Conservation (phyloP, 2,329 filamentous ascomycete species). For the Botrytis galanthina region DNA sequence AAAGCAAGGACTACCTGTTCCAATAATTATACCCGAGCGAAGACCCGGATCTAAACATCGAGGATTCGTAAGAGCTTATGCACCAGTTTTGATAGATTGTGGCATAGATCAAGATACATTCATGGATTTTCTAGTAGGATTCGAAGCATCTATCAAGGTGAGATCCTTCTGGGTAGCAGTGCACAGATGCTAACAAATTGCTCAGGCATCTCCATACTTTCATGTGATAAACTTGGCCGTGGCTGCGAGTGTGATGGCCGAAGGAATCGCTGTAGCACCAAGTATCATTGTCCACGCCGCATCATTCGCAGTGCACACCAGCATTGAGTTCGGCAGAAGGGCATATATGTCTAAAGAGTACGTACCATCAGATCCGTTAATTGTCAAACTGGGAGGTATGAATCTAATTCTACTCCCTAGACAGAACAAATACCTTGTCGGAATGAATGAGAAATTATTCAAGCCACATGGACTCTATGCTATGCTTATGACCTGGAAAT, state of each 20-base stretch:
- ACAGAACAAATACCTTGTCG: slow-evolving; percentile 52
- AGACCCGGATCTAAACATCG: slow-evolving; percentile 48
- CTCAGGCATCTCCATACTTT: slow-evolving; percentile 42
- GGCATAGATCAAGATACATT: slow-evolving; percentile 51
- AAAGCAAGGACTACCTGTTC: slow-evolving; percentile 39
- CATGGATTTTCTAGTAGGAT: slow-evolving; percentile 47
- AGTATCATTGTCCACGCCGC: slow-evolving; percentile 39
- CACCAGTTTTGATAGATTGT: slow-evolving; percentile 45
- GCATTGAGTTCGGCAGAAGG: slow-evolving; percentile 15
- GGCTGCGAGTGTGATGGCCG: slow-evolving; percentile 24
- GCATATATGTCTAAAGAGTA: slow-evolving; percentile 20
- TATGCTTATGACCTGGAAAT: slow-evolving; percentile 54
- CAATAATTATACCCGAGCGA: slow-evolving; percentile 52
- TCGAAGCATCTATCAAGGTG: slow-evolving; percentile 39
- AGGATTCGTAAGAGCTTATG: slow-evolving; percentile 53
- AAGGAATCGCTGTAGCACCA: slow-evolving; percentile 39
- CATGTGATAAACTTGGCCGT: slow-evolving; percentile 43
- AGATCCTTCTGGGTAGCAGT: background rate
- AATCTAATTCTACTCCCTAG: slow-evolving; percentile 26
- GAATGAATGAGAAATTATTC: slow-evolving; percentile 56
- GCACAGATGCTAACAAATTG: slow-evolving; percentile 33
- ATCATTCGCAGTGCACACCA: slow-evolving; percentile 15
- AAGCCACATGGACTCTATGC: slow-evolving; percentile 54
- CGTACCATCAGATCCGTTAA: slow-evolving; percentile 44
- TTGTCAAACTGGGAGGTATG: slow-evolving; percentile 23